Conservation (phyloP, 495 filamentous ascomycete species). For the Aspergillus panamensis region DNA sequence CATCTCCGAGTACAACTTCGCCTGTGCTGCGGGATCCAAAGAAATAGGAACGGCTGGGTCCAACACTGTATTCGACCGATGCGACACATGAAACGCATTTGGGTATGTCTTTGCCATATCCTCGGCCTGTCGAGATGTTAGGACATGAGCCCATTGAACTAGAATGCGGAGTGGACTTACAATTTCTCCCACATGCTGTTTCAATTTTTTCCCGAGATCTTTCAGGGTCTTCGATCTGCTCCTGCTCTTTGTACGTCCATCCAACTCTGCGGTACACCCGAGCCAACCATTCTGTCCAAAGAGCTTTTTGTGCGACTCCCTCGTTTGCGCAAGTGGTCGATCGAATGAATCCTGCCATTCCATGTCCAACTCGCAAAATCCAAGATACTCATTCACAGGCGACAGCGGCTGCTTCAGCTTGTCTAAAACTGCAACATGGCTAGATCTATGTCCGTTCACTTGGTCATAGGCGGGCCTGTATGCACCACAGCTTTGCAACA, state of each 20-base stretch:
- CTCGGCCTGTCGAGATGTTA: constrained; percentile 20
- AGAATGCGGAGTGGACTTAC: constrained; percentile 27
- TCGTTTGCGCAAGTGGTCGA: neutral
- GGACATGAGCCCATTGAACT: neutral
- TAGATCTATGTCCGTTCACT: neutral
- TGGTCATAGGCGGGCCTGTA: constrained; percentile 12
- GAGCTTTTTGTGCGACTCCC: constrained; percentile 43
- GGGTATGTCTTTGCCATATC: constrained; percentile 23
- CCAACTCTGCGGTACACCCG: constrained; percentile 35
- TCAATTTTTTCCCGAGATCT: constrained; percentile 42
- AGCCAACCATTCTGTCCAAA: constrained; percentile 54
- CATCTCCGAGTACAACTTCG: constrained; percentile 51
- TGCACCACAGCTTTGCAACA: constrained; percentile 11
- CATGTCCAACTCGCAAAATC: neutral
- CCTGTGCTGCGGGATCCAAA: constrained; percentile 42
- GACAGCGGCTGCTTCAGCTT: constrained; percentile 3
- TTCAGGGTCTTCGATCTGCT: constrained; percentile 38
- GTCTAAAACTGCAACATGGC: constrained; percentile 18
- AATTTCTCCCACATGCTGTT: constrained; percentile 43
- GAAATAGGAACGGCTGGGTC: constrained; percentile 41
- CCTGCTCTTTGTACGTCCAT: constrained; percentile 23
- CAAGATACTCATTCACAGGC: neutral
- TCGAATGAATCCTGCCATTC: constrained; percentile 6
- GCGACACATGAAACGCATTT: constrained; percentile 10
- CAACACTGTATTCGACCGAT: constrained; percentile 16